Base-by-base conservation (phyloP, 139 green algal genomes). In the Pseudopediastrum boryanum region DNA sequence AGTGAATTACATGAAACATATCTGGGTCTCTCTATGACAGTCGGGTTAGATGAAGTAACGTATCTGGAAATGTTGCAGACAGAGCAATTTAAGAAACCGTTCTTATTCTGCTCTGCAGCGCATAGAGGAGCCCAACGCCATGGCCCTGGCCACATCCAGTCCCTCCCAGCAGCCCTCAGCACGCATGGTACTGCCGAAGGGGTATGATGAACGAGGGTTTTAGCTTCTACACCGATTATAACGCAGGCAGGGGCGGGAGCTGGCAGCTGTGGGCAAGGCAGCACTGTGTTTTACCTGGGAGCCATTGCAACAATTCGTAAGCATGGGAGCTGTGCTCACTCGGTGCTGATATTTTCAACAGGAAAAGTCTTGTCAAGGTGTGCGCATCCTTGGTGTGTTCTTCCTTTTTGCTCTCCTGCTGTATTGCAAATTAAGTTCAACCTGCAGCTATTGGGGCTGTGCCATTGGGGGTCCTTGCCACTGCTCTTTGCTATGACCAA, bases 191-290 rank as follows among this genome's bases (percentile, higher is more conserved):
- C 85, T 98, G 36, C 88, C 98, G 31, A 98, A 69, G 51, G 75
- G 85, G 16, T 89, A 83, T 63, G 85, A 91, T 36, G 70, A 86
- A 27, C 62, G 85, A 1, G 95, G 95, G 0, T 97, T 98, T 77
- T 83, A 91, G 1, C 98, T 95, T 68, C 97, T 93, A 83, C 97
- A 92, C 33, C 98, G 98, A 83, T 98, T 96, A 85, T 78, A 84
- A 71, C 88, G 76, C 59, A 13, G 72, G 25, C 91, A 93, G 83
- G 89, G 71, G n/a, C n/a, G 56, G 31, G 80, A 76, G 54, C 29
- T 81, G 71, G 29, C 44, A 6, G 65, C 21, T 19, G 38, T 63
- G 2, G n/a, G 54, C 19, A n/a, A 67, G 1, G 92, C 92, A 10
- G 89, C 90, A 0, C 84, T 97, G 31, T 83, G 75, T 51, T 90